Evolutionary conservation across 73 alveolate genomes (phyloP).

Genomic region (Effrenium voratum): DNA sequence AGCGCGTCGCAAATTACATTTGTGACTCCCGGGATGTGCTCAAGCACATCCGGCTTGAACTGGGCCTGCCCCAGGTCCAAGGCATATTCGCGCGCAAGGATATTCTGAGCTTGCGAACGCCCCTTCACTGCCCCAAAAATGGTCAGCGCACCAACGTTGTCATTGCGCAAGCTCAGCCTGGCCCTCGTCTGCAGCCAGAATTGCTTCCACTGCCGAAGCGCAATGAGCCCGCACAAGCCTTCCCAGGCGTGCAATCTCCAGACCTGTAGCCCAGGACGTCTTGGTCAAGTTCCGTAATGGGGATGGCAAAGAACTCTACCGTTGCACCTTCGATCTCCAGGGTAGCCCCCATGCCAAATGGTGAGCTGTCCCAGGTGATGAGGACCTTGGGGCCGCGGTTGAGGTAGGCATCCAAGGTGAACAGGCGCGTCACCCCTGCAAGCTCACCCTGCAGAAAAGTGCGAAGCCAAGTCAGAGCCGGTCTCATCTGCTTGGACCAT

Average conservation of each 20-base stretch:
- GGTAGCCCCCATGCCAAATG: neutral
- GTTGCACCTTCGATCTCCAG: neutral
- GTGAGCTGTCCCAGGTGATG: neutral
- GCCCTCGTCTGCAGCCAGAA: neutral
- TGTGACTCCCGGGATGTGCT: conserved; percentile 2
- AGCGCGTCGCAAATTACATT: neutral
- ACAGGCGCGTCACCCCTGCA: neutral
- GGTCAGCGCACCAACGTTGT: neutral
- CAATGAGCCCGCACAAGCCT: neutral
- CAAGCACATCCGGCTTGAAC: neutral
- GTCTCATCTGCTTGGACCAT: neutral
- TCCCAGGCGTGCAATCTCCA: conserved; percentile 33
- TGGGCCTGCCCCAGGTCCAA: neutral
- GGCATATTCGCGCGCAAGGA: conserved; percentile 6
- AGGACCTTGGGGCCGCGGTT: neutral
- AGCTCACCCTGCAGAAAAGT: neutral
- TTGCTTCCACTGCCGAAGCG: neutral
- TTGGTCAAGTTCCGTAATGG: neutral
- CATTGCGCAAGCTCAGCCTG: neutral
- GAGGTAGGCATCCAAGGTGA: neutral
- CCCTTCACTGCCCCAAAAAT: neutral
- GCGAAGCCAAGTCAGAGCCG: neutral
- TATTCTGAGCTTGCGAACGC: neutral
- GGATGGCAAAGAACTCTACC: neutral
- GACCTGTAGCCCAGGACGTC: neutral